Percentiles rank a stretch among this genome's conserved stretches.
phyloP scores from a whole-genome alignment of 1,139 yeast genomes.

The Torulaspora globosa region DNA sequence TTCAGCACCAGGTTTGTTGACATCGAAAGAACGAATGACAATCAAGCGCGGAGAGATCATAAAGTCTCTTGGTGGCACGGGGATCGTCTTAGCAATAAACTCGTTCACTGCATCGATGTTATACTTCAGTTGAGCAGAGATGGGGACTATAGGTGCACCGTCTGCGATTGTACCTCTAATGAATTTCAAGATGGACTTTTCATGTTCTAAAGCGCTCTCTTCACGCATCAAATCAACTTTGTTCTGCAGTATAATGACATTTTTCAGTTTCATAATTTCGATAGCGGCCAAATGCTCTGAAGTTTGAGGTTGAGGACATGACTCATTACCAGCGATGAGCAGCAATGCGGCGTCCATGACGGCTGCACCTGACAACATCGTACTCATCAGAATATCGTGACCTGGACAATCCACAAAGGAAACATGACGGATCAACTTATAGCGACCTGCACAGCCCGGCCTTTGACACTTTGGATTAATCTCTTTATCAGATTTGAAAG shows the following conservation, averaged over 20 bases:
- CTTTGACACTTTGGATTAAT: conserved; percentile 87
- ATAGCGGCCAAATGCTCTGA: conserved; percentile 99
- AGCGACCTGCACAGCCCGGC: conserved; percentile 82
- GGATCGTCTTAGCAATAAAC: conserved; percentile 90
- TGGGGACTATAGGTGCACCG: conserved; percentile 98
- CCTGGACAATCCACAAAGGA: conserved; percentile 99
- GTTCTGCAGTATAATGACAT: conserved; percentile 93
- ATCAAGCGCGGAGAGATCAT: conserved; percentile 89
- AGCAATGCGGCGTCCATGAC: conserved; percentile 99
- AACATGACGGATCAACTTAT: conserved; percentile 88
- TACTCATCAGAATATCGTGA: conserved; percentile 99
- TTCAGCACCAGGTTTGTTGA: conserved; percentile 98
- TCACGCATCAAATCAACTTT: conserved; percentile 98
- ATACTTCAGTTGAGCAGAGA: conserved; percentile 96
- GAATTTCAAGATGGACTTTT: conserved; percentile 84
- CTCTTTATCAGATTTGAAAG: conserved; percentile 92
- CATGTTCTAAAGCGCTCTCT: conserved; percentile 92
- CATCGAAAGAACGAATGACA: conserved; percentile 97
- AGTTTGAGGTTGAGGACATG: conserved; percentile 99
- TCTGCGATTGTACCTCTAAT: conserved; percentile 98
- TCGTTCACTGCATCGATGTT: conserved; percentile 98
- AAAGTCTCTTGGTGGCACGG: conserved; percentile 95
- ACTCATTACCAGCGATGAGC: conserved; percentile 96
- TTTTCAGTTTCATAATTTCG: conserved; percentile 97
- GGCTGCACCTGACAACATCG: conserved; percentile 99